phyloP scores from a whole-genome alignment of 768 basidiomycete species.

The Amyloporia xantha region DNA sequence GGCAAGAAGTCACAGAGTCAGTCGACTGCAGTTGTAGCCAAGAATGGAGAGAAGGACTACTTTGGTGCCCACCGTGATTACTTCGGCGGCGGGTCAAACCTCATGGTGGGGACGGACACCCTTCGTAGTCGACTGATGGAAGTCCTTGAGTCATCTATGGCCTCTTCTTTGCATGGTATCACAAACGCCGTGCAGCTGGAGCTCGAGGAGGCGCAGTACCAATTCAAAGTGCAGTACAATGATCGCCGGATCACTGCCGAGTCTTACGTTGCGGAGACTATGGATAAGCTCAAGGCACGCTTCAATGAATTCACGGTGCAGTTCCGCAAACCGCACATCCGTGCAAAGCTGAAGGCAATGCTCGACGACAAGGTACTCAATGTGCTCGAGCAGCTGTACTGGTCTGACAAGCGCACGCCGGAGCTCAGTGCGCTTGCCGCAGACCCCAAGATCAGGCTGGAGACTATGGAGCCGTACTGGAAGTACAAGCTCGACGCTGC shows the following conservation, averaged over 20 bases:
- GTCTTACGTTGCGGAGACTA: slow-evolving; percentile 95
- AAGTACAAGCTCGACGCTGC: slow-evolving; percentile 94
- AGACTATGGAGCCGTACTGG: slow-evolving; percentile 89
- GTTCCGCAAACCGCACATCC: slow-evolving; percentile 85
- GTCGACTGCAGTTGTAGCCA: slow-evolving; percentile 41
- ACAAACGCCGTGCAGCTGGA: slow-evolving; percentile 97
- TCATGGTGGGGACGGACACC: slow-evolving; percentile 91
- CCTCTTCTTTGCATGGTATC: slow-evolving; percentile 89
- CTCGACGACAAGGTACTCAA: slow-evolving; percentile 97
- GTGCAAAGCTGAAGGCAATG: slow-evolving; percentile 84
- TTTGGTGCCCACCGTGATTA: slow-evolving; percentile 57
- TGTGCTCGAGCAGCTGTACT: slow-evolving; percentile 94
- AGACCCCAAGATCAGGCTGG: slow-evolving; percentile 62
- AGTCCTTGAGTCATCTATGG: slow-evolving; percentile 96
- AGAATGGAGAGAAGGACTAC: slow-evolving; percentile 58
- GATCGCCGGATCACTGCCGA: slow-evolving; percentile 92
- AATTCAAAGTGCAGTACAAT: slow-evolving; percentile 99
- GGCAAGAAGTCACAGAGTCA: slow-evolving; percentile 49
- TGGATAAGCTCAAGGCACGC: slow-evolving; percentile 84
- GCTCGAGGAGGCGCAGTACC: slow-evolving; percentile 93
- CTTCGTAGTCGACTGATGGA: slow-evolving; percentile 91
- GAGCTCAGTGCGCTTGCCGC: slow-evolving; percentile 69
- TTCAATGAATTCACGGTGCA: slow-evolving; percentile 82
- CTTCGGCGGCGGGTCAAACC: slow-evolving; percentile 52
- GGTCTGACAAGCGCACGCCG: slow-evolving; percentile 81